Base-by-base conservation (phyloP, 2,329 filamentous ascomycete species). In the Pestalotiopsis fici region DNA sequence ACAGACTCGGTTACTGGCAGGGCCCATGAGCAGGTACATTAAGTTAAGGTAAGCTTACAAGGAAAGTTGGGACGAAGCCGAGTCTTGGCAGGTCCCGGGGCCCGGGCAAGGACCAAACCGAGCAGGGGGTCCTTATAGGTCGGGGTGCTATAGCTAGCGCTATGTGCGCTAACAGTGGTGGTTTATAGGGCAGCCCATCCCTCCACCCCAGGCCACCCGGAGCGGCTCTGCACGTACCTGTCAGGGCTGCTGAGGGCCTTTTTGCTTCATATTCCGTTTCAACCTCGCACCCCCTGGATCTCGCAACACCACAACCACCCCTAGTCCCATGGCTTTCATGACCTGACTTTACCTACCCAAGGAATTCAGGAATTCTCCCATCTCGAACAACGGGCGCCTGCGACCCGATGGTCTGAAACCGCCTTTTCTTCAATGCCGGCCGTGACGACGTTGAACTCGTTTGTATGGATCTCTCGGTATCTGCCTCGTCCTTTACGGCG, bases 261-360 rank as follows among this genome's bases (percentile, higher is more conserved):
- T 67, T 63, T 75, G 75, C 75, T 66, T 77, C 75, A 77, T 71
- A 72, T 72, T 67, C 59, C 59, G 75, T 77, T 77, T 77, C 74
- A 76, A 57, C 12, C 55, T 23, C 55, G 25, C 57, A n/a, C 27
- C 28, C 59, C 39, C 60, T 61, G 63, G 59, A 66, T 56, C 43
- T 50, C 43, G 43, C 43, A 50, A 23, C 39, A 12, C 43, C 18
- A 18, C 43, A 9, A 50, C n/a, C 31, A 35, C 31, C 31, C 31
- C 31, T 66, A 60, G 15, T 65, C 43, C n/a, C 7, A 11, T 35
- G 31, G 31, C 11, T 11, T 35, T 35, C 31, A 7, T 35, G 6
- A 7, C 31, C 31, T 11, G 31, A 35, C 31, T 35, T 35, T 35
- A 35, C 31, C 31, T 35, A 11, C 11, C 31, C 31, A 35, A 11